Conservation (phyloP, 2,329 filamentous ascomycete genomes). For the Apiospora rasikravindrae region DNA sequence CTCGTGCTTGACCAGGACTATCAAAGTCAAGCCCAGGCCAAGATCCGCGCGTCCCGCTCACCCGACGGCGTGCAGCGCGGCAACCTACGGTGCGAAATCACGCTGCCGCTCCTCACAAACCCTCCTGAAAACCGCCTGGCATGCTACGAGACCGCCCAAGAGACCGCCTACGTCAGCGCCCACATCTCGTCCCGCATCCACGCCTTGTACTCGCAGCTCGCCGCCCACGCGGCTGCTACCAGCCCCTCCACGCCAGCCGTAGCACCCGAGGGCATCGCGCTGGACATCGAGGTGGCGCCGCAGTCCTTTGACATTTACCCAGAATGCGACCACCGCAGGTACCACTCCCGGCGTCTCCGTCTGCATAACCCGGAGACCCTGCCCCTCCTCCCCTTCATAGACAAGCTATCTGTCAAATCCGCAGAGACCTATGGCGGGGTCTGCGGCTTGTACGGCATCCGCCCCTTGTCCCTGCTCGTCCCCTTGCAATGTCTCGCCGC, state of each 20-base stretch:
- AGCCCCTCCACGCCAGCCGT: neutral
- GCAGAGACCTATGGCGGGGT: neutral
- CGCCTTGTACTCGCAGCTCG: constrained; percentile 17
- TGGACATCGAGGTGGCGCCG: neutral
- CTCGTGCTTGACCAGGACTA: constrained; percentile 17
- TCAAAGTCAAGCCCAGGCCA: constrained; percentile 13
- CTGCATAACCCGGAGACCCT: constrained; percentile 18
- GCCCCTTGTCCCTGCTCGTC: constrained; percentile 30
- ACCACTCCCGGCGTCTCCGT: constrained; percentile 24
- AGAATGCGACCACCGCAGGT: constrained; percentile 31
- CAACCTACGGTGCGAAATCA: constrained; percentile 2
- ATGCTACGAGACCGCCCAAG: constrained; percentile 18
- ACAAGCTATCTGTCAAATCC: neutral
- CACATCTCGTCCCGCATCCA: constrained; percentile 20
- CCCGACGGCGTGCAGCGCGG: constrained; percentile 4
- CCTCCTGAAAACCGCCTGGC: constrained; percentile 9
- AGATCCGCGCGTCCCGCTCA: constrained; percentile 10
- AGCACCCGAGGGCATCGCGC: neutral
- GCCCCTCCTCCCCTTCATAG: constrained; percentile 19
- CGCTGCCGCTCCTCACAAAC: constrained; percentile 16
- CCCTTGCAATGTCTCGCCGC: constrained; percentile 31
- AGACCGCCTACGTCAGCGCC: constrained; percentile 14
- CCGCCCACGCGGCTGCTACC: neutral
- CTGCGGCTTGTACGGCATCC: constrained; percentile 19
- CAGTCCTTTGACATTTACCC: constrained; percentile 28